phyloP scores from a whole-genome alignment of 2,329 filamentous ascomycete species.

The Purpureocillium lavendulum region DNA sequence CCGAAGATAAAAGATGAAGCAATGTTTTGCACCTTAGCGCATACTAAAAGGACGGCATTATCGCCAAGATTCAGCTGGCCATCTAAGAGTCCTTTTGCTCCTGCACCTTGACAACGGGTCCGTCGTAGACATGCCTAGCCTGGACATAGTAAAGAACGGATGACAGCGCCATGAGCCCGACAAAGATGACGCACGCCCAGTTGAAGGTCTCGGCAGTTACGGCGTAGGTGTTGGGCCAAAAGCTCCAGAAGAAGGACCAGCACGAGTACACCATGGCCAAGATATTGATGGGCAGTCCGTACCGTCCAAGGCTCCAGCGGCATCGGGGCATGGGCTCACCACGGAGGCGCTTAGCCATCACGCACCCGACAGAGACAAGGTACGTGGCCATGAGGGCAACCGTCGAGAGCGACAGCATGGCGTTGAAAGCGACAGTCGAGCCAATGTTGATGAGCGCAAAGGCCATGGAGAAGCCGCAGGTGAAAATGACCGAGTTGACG shows the following conservation, averaged over 20 bases:
- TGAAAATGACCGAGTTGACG: constrained; percentile 21
- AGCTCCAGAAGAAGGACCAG: constrained; percentile 12
- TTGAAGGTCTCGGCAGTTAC: constrained; percentile 6
- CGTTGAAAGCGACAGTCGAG: constrained; percentile 23
- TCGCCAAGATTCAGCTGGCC: too few relatives aligned
- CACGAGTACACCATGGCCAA: constrained; percentile 11
- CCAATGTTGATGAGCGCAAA: constrained; percentile 25
- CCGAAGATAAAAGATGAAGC: too few relatives aligned
- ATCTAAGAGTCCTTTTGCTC: constrained; percentile 2
- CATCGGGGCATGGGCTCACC: constrained; percentile 22
- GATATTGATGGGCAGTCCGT: constrained; percentile 28
- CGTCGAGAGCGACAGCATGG: constrained; percentile 22
- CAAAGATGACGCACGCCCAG: constrained; percentile 6
- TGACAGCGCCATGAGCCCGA: constrained; percentile 5
- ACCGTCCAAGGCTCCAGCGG: constrained; percentile 27
- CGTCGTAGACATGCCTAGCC: constrained; percentile 6
- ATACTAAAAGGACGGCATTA: too few relatives aligned
- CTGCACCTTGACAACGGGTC: constrained; percentile 5
- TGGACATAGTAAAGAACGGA: constrained; percentile 2
- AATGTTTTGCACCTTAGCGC: too few relatives aligned
- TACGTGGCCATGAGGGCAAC: constrained; percentile 23
- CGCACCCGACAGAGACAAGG: constrained; percentile 21
- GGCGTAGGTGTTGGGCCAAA: constrained; percentile 7
- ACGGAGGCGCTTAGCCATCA: constrained; percentile 23
- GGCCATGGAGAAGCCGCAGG: constrained; percentile 17